Base-by-base conservation (phyloP, 208 protist species). In the Acanthamoeba healyi region DNA sequence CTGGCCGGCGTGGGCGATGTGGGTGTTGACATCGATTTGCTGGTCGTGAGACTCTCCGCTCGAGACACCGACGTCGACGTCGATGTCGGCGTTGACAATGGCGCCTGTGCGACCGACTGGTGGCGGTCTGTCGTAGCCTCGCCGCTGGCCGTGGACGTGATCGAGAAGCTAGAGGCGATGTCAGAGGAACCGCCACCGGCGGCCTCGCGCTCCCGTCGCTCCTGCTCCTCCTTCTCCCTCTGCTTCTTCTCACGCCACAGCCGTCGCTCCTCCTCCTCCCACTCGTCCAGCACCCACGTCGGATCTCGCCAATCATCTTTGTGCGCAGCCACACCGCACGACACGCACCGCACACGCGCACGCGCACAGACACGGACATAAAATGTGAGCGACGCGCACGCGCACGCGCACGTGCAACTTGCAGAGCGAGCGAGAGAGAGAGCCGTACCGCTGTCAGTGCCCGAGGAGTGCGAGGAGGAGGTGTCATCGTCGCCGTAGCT, bases 211-310 rank as follows among this genome's bases (percentile, higher is more conserved):
- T 86, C 26, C 0, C 38, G 77, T 36, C 77, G 77, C 77, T 86
- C 44, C 42, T 34, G 77, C 77, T 86, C 77, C 46, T 86, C 77
- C 46, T 86, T 86, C 77, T 86, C 77, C 12, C 46, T 4, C 77
- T 86, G 77, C 44, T 86, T 86, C 77, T 86, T 86, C 77, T 86
- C 77, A 14, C 44, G 44, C 77, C 77, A 86, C 42, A 86, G 38
- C n/a, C 77, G 4, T 29, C 77, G 38, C 77, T 86, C 77, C 46
- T 86, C 77, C 29, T 86, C 77, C 36, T 86, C 77, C 77, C 77
- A 86, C 77, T 86, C 77, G 77, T 86, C 77, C 42, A 86, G n/a
- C 42, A 86, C 74, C 77, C 77, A 86, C 42, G 77, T 86, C 44
- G 77, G 77, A 36, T 86, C 77, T 7, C 77, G 77, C 77, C 77